Evolutionary conservation across 2,329 filamentous ascomycete genomes (phyloP), one percentile per base, ranked within the genome.

Genomic region (Diplodia seriata): DNA sequence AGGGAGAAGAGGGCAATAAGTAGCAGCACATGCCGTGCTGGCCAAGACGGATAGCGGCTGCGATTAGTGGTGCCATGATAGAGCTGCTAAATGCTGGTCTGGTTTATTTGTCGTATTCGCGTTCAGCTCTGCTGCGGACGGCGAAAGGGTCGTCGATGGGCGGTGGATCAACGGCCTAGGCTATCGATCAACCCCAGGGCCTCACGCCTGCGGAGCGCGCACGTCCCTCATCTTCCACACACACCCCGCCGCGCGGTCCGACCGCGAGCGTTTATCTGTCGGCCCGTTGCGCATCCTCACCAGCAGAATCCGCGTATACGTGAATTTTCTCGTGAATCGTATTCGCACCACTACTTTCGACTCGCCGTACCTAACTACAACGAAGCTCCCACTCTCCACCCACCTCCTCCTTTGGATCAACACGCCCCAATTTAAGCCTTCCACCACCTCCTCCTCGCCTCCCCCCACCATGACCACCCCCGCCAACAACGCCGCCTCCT

Each of bases 21-120:
- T 63, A 53, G 23, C 6, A 26, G 59, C 2, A 3, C 47, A 33
- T n/a, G 43, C 23, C 14, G n/a, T 26, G 47, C 47, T 33, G 31
- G 59, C 59, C 59, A 51, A 63, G 43, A 63, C 59, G 59, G 59
- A 49, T 29, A 38, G 43, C 59, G 59, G 59, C 18, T 20, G 31
- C 5, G 9, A 11, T 36, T 18, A 47, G 56, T 8, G 36, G 36
- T 40, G 31, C 14, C 11, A 40, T 61, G 9, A 14, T 14, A n/a
- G 26, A 29, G 56, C 23, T 38, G 31, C n/a, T 33, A 29, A 36
- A 15, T 6, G 23, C 23, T 14, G 11, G 9, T 33, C 23, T 14
- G 11, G 9, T 33, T 29, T 26, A 31, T 18, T 9, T n/a, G 20
- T 63, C 59, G 59, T 63, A 63, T 63, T 63, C 59, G 59, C 5